phyloP scores from a whole-genome alignment of 2,329 filamentous ascomycete genomes.

The Plectosphaerella cucumerina region DNA sequence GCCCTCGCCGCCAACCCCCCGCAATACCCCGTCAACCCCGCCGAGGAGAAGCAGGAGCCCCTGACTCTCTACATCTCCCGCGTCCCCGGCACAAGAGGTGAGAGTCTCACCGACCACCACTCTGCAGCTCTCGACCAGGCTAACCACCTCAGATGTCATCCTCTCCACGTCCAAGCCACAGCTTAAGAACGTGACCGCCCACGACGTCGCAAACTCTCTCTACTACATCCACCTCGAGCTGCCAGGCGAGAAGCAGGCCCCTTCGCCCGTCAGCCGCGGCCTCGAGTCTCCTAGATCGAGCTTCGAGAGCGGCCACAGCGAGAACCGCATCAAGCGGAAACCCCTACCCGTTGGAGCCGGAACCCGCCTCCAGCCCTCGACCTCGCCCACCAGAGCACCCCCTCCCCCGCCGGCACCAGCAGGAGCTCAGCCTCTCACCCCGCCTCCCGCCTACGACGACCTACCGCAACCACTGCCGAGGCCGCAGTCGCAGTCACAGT shows the following conservation, averaged over 20 bases:
- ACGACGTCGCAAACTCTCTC: slow-evolving; percentile 81
- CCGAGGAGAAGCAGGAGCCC: slow-evolving; percentile 63
- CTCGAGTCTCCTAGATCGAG: slow-evolving; percentile 35
- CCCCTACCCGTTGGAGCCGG: slow-evolving; percentile 36
- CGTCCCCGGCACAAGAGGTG: slow-evolving; percentile 87
- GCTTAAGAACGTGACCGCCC: slow-evolving; percentile 79
- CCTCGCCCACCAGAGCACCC: slow-evolving; percentile 11
- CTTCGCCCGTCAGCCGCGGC: slow-evolving; percentile 18
- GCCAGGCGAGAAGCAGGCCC: slow-evolving; percentile 47
- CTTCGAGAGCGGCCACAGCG: slow-evolving; percentile 34
- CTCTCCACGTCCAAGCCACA: slow-evolving; percentile 87
- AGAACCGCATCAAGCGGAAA: slow-evolving; percentile 47
- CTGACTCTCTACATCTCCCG: slow-evolving; percentile 87
- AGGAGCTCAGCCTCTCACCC: slow-evolving; percentile 1
- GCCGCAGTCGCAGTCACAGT: slow-evolving; percentile 2
- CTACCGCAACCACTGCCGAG: neutral
- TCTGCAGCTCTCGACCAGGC: neutral
- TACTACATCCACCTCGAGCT: slow-evolving; percentile 85
- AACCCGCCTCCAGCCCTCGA: slow-evolving; percentile 12
- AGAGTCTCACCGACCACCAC: slow-evolving; percentile 16
- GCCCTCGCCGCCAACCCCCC: slow-evolving; percentile 82
- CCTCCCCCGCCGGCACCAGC: slow-evolving; percentile 5
- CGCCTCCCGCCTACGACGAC: neutral
- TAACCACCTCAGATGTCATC: slow-evolving; percentile 66
- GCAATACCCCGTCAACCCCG: slow-evolving; percentile 74